A percentile compares a stretch with the other conserved stretches of the same genome.
Conservation (phyloP, 768 basidiomycete genomes). For the Epithele typhae region DNA sequence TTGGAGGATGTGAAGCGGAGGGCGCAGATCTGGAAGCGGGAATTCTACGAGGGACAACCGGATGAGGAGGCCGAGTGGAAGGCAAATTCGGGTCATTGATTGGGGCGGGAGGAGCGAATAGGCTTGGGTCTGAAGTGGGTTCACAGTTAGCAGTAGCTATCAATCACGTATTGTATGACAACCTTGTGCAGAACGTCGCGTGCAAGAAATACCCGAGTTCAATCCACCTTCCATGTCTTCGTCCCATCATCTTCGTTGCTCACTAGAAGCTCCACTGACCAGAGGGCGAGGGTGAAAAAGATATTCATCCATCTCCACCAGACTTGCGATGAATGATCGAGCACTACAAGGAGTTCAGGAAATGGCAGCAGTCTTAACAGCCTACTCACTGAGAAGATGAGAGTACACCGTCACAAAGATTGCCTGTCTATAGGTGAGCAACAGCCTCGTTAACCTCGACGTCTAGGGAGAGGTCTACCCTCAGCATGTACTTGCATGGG, state of each 20-base stretch:
- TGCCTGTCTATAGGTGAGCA: conserved; percentile 79
- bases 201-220: conserved; percentile 3
- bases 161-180: too few species aligned
- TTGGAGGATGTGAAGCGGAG: conserved; percentile 83
- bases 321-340: conserved; percentile 86
- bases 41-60: conserved; percentile 71
- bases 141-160: too few species aligned
- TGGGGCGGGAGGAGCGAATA: too few species aligned
- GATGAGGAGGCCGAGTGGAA: conserved; percentile 44
- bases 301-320: conserved; percentile 95
- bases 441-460: conserved; percentile 65
- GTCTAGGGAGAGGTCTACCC: conserved; percentile 46
- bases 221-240: conserved; percentile 81
- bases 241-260: conserved; percentile 63
- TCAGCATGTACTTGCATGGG: not conserved
- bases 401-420: conserved; percentile 88
- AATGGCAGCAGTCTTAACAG: not conserved
- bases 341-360: conserved; percentile 33
- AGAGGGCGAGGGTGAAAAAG: conserved; percentile 78
- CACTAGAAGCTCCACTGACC: conserved; percentile 79
- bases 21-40: conserved; percentile 90
- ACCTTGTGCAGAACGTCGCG: too few species aligned
- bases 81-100: conserved; percentile 15
- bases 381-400: conserved; percentile 68
- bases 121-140: too few species aligned